phyloP scores from a whole-genome alignment of 352 stramenopile species.

The Globisporangium spinosum region DNA sequence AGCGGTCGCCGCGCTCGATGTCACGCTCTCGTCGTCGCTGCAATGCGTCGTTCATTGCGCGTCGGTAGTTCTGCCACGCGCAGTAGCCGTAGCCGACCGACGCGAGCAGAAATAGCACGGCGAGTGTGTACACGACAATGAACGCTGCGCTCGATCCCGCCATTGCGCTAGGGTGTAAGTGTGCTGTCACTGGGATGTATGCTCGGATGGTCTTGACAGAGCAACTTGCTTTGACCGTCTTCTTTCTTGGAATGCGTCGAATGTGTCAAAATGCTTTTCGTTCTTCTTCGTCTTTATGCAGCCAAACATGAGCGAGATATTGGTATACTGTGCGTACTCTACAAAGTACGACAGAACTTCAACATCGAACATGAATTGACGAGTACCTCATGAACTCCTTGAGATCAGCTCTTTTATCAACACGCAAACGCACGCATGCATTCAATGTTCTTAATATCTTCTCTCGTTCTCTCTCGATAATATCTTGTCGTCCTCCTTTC shows the following conservation, averaged over 20 bases:
- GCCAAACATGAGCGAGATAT: neutral
- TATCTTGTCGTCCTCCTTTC: neutral
- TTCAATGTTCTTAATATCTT: neutral
- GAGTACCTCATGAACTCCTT: neutral
- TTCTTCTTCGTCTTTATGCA: neutral
- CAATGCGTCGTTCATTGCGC: slow-evolving; percentile 27
- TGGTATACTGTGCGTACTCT: neutral
- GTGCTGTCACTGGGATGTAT: neutral
- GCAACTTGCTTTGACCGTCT: no score
- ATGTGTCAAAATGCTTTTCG: neutral
- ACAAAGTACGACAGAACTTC: slow-evolving; percentile 8
- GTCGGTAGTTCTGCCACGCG: slow-evolving; percentile 35
- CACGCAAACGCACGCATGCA: neutral
- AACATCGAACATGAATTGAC: slow-evolving; percentile 3
- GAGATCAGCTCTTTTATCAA: neutral
- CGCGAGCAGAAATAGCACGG: slow-evolving; percentile 25
- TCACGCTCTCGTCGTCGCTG: slow-evolving; percentile 24
- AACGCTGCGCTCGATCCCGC: slow-evolving; percentile 4
- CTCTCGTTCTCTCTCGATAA: neutral
- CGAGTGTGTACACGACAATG: slow-evolving; percentile 27
- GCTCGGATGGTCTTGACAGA: neutral
- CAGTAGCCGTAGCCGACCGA: slow-evolving; percentile 26
- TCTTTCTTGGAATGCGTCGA: no score
- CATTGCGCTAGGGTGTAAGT: slow-evolving; percentile 4
- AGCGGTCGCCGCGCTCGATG: slow-evolving; percentile 20